Conservation (phyloP, 768 basidiomycete genomes). For the Tulasnella sp. region DNA sequence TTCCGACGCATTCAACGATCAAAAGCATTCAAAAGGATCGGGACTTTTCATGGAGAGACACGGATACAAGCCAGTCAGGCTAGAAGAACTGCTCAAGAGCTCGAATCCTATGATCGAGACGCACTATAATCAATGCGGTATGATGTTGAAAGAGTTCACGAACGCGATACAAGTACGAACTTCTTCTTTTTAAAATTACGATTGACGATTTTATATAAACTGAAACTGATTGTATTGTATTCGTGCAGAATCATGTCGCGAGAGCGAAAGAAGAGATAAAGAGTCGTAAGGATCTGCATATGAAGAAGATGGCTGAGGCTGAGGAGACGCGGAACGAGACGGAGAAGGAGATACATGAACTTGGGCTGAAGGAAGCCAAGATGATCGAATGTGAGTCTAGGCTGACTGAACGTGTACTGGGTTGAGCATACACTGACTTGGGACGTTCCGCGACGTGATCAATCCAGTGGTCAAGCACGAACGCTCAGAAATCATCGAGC, state of each 20-base stretch:
- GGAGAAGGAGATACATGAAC: constrained; percentile 60
- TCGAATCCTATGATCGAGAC: constrained; percentile 1
- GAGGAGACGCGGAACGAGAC: constrained; percentile 49
- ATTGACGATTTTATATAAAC: neutral
- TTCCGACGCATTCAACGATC: neutral
- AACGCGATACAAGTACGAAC: constrained; percentile 4
- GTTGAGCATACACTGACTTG: constrained; percentile 59
- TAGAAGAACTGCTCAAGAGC: neutral
- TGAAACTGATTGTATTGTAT: neutral
- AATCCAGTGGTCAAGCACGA: constrained; percentile 56
- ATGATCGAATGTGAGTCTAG: constrained; percentile 53
- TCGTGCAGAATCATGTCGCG: constrained; percentile 1
- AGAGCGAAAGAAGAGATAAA: constrained; percentile 54
- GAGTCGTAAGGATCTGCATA: constrained; percentile 51
- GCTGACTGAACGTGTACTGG: constrained; percentile 33
- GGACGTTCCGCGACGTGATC: constrained; percentile 48
- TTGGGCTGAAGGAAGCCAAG: constrained; percentile 69
- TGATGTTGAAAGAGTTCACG: constrained; percentile 2
- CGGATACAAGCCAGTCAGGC: neutral
- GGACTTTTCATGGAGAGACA: neutral
- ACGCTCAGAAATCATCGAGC: constrained; percentile 44
- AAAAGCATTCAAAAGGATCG: neutral
- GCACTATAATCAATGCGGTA: neutral
- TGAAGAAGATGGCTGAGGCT: constrained; percentile 48
- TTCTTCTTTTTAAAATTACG: neutral